Base-by-base conservation (phyloP, 805 yeast species). In the Lipomyces spencermartinsiae region DNA sequence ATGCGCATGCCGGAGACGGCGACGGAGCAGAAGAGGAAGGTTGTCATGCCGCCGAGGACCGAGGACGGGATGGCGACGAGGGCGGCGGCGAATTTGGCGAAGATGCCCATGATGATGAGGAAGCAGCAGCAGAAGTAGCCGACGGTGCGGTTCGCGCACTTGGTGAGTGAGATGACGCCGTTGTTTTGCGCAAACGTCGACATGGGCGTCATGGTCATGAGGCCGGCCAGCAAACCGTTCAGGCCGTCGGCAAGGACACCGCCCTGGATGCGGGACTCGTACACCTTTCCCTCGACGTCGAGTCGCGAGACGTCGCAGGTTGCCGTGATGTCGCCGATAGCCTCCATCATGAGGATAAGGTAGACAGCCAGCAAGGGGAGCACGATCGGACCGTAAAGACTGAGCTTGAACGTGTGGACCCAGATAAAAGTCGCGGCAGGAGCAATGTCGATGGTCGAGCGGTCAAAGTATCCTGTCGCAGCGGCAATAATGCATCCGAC, bases 181-280 rank as follows among this genome's bases (percentile, higher is more conserved):
- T 93, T 93, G 80, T 93, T 93, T 80, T 93, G 97, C 14, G 97
- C 97, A 82, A 93, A 93, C 0, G 95, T 89, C 12, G 96, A 88
- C 87, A 92, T 83, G 66, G 97, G 97, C n/a, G 97, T 90, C 64
- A 90, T 81, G 25, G 97, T 92, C 84, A 87, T 85, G 58, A 93
- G 82, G 56, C 93, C 92, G 16, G 95, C 89, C 2, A 92, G 71
- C 29, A 89, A 74, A 69, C 97, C 93, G 77, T 90, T 90, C 73
- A 91, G 74, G 58, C 97, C 97, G 78, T 93, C 97, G 22, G 96
- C 95, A 46, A 93, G 83, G 58, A 93, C 86, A 79, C 97, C 98
- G 74, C 98, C 97, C 81, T 93, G 97, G 72, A 93, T 84, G 79
- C 97, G 83, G 19, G 93, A 86, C 73, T 93, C 97, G 77, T 89